These are phyloP conservation scores for Erysiphe pulchra DNA, from an alignment of 2,329 filamentous ascomycete species.

Conservation along the genomic window DNA sequence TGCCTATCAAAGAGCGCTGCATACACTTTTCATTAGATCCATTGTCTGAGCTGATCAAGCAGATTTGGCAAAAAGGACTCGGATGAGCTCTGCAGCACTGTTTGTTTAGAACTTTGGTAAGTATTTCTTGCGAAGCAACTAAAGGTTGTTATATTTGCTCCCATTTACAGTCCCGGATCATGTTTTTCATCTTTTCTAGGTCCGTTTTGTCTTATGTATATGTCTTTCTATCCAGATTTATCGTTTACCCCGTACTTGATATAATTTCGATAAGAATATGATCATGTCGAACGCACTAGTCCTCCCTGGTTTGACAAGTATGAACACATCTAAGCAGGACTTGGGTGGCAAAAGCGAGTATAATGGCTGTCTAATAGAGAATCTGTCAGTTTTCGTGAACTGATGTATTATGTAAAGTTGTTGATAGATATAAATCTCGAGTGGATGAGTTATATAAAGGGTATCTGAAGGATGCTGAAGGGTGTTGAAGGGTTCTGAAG, in stretches of 20 bases:
- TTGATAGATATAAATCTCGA: no score
- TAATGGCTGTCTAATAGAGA: not conserved
- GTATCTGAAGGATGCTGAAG: no score
- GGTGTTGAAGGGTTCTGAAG: no score
- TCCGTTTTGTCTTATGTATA: not conserved
- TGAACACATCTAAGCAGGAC: not conserved
- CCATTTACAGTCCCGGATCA: not conserved
- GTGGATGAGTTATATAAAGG: no score
- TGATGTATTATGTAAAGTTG: no score
- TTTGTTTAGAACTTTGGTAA: not conserved
- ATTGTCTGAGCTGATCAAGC: not conserved
- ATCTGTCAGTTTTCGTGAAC: no score
- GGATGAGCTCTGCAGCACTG: not conserved
- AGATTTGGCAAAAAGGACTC: not conserved
- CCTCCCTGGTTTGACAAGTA: not conserved
- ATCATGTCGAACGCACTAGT: not conserved
- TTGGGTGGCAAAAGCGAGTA: not conserved
- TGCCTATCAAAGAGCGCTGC: not conserved
- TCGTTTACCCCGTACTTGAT: not conserved
- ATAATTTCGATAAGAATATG: slow-evolving; percentile 1
- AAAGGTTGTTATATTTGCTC: not conserved
- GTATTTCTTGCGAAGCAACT: not conserved
- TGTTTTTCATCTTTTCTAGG: not conserved
- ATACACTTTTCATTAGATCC: not conserved
- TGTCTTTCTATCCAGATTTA: not conserved